Evolutionary conservation across 306 rosid species (phyloP), one percentile per base, ranked within the genome.

Genomic region (Hylodesmum podocarpum): DNA sequence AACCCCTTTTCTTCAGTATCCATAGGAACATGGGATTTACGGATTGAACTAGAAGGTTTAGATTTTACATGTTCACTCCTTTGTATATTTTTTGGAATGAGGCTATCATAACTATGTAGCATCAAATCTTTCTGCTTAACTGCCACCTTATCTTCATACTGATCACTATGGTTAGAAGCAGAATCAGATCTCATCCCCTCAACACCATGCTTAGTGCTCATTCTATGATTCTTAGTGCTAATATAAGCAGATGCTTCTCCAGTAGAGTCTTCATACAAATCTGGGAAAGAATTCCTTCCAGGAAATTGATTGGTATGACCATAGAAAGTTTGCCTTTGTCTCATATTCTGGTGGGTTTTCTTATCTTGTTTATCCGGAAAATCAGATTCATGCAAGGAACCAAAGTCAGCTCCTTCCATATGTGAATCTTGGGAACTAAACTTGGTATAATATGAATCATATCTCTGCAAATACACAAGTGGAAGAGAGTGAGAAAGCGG

Each of bases 281-380:
- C 93, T 62, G 80, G 78, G 81, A 93, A 66, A 62, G 96, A 83
- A 86, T 84, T 90, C 84, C 81, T 84, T 28, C 80, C 85, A 74
- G 90, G 84, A 41, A 86, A 77, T 55, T 84, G 72, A 44, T 79
- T 49, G 43, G 75, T 31, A 67, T 78, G 31, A 78, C 77, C 70
- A 40, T 79, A 75, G 67, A 82, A 75, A 19, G 77, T 40, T 28
- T 76, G 81, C 75, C 78, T 84, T 70, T 77, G 87, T 82, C 86
- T 90, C 44, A 66, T 63, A 54, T 73, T 80, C 36, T 77, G 78
- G 69, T 62, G 29, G 40, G 87, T 46, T 70, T 88, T 90, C 75
- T 83, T 89, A 61, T 89, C 96, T 72, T 71, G 88, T 64, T 80
- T 89, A 61, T 86, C 96, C 80, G 59, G 89, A 76, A 83, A 54